Evolutionary conservation across 176 grass and related monocot species (phyloP).

Genomic region (Alopecurus myosuroides): DNA sequence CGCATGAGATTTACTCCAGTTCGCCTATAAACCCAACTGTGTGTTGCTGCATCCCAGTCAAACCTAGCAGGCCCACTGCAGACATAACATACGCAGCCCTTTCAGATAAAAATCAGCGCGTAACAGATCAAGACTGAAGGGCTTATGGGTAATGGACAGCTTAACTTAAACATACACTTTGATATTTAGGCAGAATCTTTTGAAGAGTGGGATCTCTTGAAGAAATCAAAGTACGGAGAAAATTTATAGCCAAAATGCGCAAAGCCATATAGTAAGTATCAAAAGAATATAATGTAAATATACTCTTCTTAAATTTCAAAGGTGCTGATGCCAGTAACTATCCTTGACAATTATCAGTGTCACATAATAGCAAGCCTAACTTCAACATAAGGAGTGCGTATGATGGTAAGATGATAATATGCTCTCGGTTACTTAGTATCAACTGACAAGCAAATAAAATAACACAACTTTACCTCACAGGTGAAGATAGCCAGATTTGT

Average conservation of each 20-base stretch:
- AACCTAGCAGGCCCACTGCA: slow-evolving; percentile 61
- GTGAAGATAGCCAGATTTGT: slow-evolving; percentile 94
- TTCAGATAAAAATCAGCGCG: neutral
- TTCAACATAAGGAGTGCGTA: neutral
- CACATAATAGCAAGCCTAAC: neutral
- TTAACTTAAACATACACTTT: neutral
- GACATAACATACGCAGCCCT: neutral
- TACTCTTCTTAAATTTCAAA: neutral
- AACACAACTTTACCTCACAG: slow-evolving; percentile 61
- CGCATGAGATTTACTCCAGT: slow-evolving; percentile 59
- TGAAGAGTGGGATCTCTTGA: neutral
- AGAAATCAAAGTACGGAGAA: neutral
- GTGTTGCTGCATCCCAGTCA: slow-evolving; percentile 61
- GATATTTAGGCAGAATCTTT: neutral
- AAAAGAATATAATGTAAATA: neutral
- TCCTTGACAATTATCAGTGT: neutral
- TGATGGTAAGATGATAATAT: neutral
- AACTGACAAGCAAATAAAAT: neutral
- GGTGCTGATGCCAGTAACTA: neutral
- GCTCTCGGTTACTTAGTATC: neutral
- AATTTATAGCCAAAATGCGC: too few relatives aligned
- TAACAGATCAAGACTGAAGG: neutral
- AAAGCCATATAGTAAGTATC: neutral
- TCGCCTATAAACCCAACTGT: slow-evolving; percentile 66
- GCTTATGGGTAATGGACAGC: neutral